A percentile compares a stretch with the other conserved stretches of the same genome.
Evolutionary conservation across 2,329 filamentous ascomycete genomes (phyloP).

Genomic region (Aspergillus brasiliensis): DNA sequence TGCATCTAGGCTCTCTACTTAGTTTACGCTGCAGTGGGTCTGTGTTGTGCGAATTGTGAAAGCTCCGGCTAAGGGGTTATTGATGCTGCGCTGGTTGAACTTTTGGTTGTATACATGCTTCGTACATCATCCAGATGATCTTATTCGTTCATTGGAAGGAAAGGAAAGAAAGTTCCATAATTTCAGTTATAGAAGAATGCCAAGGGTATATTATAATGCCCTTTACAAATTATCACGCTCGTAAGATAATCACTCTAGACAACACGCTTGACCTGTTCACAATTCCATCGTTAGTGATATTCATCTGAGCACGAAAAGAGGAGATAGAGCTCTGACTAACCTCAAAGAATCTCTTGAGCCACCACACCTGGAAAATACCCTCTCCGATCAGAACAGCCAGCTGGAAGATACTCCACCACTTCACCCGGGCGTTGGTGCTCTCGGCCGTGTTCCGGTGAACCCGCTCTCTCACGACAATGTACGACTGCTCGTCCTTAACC

Average conservation of each 20-base stretch:
- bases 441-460: constrained; percentile 98
- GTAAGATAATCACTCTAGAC: constrained; percentile 33
- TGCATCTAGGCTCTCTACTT: not conserved
- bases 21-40: not conserved
- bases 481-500: constrained; percentile 97
- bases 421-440: constrained; percentile 95
- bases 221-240: constrained; percentile 11
- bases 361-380: constrained; percentile 98
- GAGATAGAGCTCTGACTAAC: constrained; percentile 50
- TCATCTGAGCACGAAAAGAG: not conserved
- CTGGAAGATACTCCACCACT: constrained; percentile 99
- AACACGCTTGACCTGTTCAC: constrained; percentile 49
- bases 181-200: constrained; percentile 3
- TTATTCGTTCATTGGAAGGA: not conserved
- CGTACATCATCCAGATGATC: constrained; percentile 13
- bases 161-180: not conserved
- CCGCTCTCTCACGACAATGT: constrained; percentile 92
- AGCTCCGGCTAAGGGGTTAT: not conserved
- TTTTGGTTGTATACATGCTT: constrained; percentile 4
- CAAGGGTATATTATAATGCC: constrained; percentile 3
- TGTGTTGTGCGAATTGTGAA: not conserved
- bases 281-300: not conserved
- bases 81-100: not conserved
- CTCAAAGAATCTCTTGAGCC: constrained; percentile 98
- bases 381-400: constrained; percentile 84